Conservation (phyloP, 352 stramenopile species). For the Phytophthora cajani region DNA sequence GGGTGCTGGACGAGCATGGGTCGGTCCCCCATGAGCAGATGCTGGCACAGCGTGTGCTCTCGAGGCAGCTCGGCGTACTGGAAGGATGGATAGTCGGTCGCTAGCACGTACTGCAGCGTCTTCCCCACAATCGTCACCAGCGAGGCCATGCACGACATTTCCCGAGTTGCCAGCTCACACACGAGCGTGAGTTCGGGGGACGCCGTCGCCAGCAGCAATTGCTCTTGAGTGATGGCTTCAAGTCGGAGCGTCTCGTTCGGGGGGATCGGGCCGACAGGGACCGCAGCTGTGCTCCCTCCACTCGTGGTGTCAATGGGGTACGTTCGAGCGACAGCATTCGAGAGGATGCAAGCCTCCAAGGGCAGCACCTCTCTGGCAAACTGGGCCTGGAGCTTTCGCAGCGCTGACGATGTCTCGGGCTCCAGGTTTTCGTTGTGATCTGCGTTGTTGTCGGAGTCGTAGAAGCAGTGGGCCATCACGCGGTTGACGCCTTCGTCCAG, state of each 20-base stretch:
- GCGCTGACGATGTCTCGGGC: neutral
- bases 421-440: neutral
- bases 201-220: constrained; percentile 28
- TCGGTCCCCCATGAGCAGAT: constrained; percentile 55
- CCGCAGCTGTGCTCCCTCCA: constrained; percentile 13
- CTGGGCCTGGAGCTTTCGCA: constrained; percentile 24
- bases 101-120: constrained; percentile 42
- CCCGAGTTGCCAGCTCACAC: constrained; percentile 45
- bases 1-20: constrained; percentile 60
- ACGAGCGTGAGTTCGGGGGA: constrained; percentile 44
- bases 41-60: constrained; percentile 53
- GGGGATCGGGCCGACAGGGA: constrained; percentile 33
- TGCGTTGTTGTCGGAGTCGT: constrained; percentile 3
- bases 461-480: constrained; percentile 21
- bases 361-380: constrained; percentile 30
- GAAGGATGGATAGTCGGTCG: constrained; percentile 39
- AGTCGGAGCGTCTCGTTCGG: constrained; percentile 46
- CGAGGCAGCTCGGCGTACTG: constrained; percentile 34
- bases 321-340: constrained; percentile 32
- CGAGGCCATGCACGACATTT: constrained; percentile 45
- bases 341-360: constrained; percentile 37
- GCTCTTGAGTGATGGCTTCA: constrained; percentile 36
- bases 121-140: constrained; percentile 52
- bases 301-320: constrained; percentile 38
- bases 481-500: constrained; percentile 30